Conservation (phyloP, 2,329 filamentous ascomycete genomes). For the Hypoxylon sp. region DNA sequence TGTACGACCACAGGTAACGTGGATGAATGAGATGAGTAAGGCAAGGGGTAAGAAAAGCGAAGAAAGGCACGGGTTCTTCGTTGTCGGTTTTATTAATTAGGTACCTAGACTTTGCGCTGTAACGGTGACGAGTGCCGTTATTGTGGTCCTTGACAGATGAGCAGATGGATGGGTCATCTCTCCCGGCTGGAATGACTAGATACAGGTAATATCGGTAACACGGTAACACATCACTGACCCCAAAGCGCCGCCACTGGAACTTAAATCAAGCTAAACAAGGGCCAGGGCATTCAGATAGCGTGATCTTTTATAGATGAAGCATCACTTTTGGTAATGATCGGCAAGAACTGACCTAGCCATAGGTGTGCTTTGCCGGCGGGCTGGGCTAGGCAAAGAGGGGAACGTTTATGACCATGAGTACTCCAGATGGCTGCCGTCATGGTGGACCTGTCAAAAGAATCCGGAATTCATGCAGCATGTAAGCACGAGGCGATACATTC, state of each 20-base stretch:
- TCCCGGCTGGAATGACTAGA: slow-evolving; percentile 15
- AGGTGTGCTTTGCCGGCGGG: slow-evolving; percentile 29
- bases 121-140: not conserved
- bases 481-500: not conserved
- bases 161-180: slow-evolving; percentile 1
- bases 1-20: no score
- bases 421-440: slow-evolving; percentile 1
- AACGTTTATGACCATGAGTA: slow-evolving; percentile 15
- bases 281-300: slow-evolving; percentile 33
- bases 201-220: slow-evolving; percentile 16
- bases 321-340: slow-evolving; percentile 33
- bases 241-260: slow-evolving; percentile 14
- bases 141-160: slow-evolving; percentile 4
- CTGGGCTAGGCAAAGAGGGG: slow-evolving; percentile 39
- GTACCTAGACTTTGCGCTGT: no score
- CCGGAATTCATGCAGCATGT: slow-evolving; percentile 4
- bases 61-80: not conserved
- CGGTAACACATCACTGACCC: slow-evolving; percentile 21
- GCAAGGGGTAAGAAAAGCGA: no score
- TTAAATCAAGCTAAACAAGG: slow-evolving; percentile 27
- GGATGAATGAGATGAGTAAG: not conserved
- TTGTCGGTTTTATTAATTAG: no score
- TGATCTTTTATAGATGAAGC: slow-evolving; percentile 30
- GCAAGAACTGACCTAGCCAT: slow-evolving; percentile 21
- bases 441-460: slow-evolving; percentile 24